A percentile compares a stretch with the other conserved stretches of the same genome.
These are phyloP conservation scores for Thalia dealbata DNA, from an alignment of 176 grass and related monocot species.

Conservation along the genomic window DNA sequence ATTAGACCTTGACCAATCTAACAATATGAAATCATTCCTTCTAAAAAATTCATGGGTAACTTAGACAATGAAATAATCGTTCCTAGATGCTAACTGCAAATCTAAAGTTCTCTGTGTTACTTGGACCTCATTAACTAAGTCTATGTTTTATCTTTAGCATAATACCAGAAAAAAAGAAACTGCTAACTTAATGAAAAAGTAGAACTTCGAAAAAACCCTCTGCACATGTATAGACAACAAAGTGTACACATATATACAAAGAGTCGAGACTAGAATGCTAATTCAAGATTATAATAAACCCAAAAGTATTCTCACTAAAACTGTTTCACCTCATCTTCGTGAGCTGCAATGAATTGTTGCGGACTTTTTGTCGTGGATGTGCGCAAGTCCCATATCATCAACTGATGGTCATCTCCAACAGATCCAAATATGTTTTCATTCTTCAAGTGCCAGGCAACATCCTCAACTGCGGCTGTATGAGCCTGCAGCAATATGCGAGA, in stretches of 20 bases:
- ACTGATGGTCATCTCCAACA: slow-evolving; percentile 84
- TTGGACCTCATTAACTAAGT: no score
- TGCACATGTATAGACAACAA: no score
- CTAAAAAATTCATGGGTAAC: no score
- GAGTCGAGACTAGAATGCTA: background rate
- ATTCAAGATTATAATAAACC: background rate
- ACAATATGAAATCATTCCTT: background rate
- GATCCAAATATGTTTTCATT: slow-evolving; percentile 82
- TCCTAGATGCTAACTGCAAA: no score
- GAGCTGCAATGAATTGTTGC: slow-evolving; percentile 48
- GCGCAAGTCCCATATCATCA: slow-evolving; percentile 94
- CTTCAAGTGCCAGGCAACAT: slow-evolving; percentile 88
- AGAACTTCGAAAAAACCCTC: no score
- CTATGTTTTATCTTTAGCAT: no score
- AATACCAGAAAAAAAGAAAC: no score
- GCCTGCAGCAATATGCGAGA: slow-evolving; percentile 33
- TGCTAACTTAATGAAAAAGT: no score
- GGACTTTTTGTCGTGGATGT: slow-evolving; percentile 47
- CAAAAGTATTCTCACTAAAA: slow-evolving; percentile 4
- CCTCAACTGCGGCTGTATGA: slow-evolving; percentile 75
- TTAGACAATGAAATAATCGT: no score
- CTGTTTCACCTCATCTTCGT: slow-evolving; percentile 59
- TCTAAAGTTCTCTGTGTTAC: no score
- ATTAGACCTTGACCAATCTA: background rate
- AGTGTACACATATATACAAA: background rate